Conservation (phyloP, 768 basidiomycete genomes). For the Termitomyces eurrhizus region DNA sequence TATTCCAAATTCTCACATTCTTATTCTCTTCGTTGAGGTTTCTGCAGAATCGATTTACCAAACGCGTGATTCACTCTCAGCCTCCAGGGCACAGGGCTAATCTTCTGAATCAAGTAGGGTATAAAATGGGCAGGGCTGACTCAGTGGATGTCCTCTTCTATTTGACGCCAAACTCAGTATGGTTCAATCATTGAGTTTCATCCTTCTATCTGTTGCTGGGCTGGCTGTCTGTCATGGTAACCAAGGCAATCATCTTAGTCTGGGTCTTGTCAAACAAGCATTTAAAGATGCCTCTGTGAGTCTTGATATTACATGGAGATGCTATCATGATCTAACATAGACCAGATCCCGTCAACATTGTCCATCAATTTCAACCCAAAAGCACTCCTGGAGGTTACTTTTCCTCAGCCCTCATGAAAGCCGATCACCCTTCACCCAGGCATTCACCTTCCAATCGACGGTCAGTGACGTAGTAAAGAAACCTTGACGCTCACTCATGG, state of each 20-base stretch:
- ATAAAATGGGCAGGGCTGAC: background rate
- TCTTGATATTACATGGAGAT: background rate
- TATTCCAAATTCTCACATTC: too few relatives aligned
- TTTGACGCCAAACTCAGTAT: background rate
- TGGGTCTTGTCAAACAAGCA: constrained; percentile 22
- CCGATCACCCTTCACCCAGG: constrained; percentile 24
- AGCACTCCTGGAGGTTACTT: constrained; percentile 29
- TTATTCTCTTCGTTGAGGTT: background rate
- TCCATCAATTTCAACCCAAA: constrained; percentile 29
- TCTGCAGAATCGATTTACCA: background rate
- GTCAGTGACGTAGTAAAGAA: constrained; percentile 5
- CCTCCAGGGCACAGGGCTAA: background rate
- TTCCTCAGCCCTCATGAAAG: constrained; percentile 20
- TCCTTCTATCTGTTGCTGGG: constrained; percentile 9
- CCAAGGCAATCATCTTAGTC: constrained; percentile 22
- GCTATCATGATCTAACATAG: background rate
- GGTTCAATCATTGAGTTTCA: constrained; percentile 5
- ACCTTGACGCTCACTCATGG: background rate
- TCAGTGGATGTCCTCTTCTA: constrained; percentile 15
- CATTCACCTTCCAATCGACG: constrained; percentile 17
- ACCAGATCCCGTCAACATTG: constrained; percentile 30
- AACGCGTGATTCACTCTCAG: background rate
- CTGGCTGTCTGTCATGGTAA: constrained; percentile 18
- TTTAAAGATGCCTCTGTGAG: constrained; percentile 23
- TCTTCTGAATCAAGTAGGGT: background rate